Conservation (phyloP, 441 rosid species). For the Aquilaria agallochum region DNA sequence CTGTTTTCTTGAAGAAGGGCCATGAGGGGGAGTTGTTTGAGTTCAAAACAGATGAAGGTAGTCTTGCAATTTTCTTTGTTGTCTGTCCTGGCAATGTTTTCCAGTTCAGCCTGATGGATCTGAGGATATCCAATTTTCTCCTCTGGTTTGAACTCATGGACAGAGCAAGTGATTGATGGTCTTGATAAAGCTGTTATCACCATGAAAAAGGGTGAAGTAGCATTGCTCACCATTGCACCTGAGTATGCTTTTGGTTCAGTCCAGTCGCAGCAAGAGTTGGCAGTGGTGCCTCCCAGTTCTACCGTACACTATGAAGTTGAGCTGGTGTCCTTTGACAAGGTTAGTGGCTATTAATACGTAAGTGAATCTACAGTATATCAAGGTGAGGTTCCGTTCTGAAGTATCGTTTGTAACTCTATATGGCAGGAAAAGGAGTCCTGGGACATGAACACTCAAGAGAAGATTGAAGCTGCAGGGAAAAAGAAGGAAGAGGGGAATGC, state of each 20-base stretch:
- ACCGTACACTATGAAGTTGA: slow-evolving; percentile 68
- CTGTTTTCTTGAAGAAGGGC: slow-evolving; percentile 66
- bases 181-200: slow-evolving; percentile 67
- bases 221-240: slow-evolving; percentile 59
- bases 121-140: background rate
- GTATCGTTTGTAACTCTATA: background rate
- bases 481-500: slow-evolving; percentile 87
- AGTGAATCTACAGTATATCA: background rate
- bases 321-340: slow-evolving; percentile 57
- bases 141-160: slow-evolving; percentile 5
- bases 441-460: slow-evolving; percentile 82
- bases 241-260: slow-evolving; percentile 74
- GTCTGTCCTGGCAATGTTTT: background rate
- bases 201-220: slow-evolving; percentile 89
- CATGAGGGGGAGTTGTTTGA: slow-evolving; percentile 63
- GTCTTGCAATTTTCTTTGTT: background rate
- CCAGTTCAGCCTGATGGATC: background rate
- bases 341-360: slow-evolving; percentile 12
- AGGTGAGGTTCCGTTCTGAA: background rate
- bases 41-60: slow-evolving; percentile 84
- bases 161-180: slow-evolving; percentile 85
- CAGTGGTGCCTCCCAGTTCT: slow-evolving; percentile 69
- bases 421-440: slow-evolving; percentile 79
- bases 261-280: slow-evolving; percentile 62
- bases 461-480: slow-evolving; percentile 75